Evolutionary conservation across 768 basidiomycete species (phyloP).

Genomic region (Termitomyces sp.): DNA sequence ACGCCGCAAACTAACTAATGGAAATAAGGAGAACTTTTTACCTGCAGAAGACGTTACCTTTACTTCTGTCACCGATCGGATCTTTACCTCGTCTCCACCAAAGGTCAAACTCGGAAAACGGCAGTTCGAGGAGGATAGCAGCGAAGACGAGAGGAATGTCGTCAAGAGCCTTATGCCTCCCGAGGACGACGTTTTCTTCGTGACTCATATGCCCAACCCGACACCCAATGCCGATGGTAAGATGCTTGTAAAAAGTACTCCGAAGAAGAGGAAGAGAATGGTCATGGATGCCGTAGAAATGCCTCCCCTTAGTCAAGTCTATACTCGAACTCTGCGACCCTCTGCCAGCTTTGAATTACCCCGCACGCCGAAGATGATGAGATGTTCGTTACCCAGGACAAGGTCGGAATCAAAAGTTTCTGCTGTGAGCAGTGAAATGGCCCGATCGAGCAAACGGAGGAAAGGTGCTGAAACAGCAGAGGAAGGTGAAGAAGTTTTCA

Average conservation of each 20-base stretch:
- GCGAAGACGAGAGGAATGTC: constrained; percentile 25
- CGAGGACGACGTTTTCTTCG: constrained; percentile 12
- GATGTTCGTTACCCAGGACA: not conserved
- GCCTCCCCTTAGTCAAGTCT: constrained; percentile 10
- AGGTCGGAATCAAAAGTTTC: constrained; percentile 3
- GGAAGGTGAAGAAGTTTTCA: not conserved
- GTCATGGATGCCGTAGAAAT: constrained; percentile 20
- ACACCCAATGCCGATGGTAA: not conserved
- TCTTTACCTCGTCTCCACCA: constrained; percentile 27
- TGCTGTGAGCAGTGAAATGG: not conserved
- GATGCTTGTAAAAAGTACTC: not conserved
- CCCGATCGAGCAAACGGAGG: constrained; percentile 10
- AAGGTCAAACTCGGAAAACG: constrained; percentile 38
- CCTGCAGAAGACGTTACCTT: constrained; percentile 22
- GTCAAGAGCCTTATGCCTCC: constrained; percentile 5
- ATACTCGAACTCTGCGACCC: constrained; percentile 3
- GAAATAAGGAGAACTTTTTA: constrained; percentile 59
- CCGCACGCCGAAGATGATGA: not conserved
- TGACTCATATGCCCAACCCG: not conserved
- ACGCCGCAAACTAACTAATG: constrained; percentile 27
- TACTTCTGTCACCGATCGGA: constrained; percentile 39
- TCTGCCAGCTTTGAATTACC: constrained; percentile 5
- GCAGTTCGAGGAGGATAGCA: constrained; percentile 29
- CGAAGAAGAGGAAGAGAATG: constrained; percentile 37
- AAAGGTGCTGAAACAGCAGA: not conserved